Base-by-base conservation (phyloP, 2,329 filamentous ascomycete species). In the Chaetomium olivaceum region DNA sequence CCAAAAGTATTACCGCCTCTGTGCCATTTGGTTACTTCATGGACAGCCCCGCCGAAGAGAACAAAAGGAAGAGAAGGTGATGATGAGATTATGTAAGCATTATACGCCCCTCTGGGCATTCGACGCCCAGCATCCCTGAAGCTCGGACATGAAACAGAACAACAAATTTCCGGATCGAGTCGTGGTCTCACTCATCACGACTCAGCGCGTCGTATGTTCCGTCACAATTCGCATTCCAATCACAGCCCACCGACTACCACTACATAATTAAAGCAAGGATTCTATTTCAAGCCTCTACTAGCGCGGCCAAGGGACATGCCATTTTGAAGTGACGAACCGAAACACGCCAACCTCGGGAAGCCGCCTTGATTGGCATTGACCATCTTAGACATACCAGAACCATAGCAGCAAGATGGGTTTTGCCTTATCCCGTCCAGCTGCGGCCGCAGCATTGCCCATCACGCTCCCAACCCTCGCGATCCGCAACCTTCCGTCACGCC, bases 401-500 rank as follows among this genome's bases (percentile, higher is more conserved):
- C 14, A 6, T 6, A 50, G 27, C 9, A 31, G 23, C 36, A 51
- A 5, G 56, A 68, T 68, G 67, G 67, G 67, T 0, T 59, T 43
- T 19, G 55, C 31, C 21, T 48, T 51, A 19, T 68, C 67, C 16
- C 59, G 59, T 2, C 59, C 67, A 7, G 31, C 43, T 25, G 46
- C 63, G 51, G 65, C 63, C 16, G 50, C 63, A 5, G n/a, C 46
- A 50, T 61, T 57, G n/a, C 64, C 63, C 23, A 55, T 36, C 12
- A 33, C 31, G 31, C 46, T 60, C 55, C 55, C 71, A 69, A 64
- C 64, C 64, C 80, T 97, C 71, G 91, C 85, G 4, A 86, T 97
- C 73, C 92, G 93, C 73, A 97, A 97, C 77, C 81, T 96, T 70
- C 91, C 54, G 82, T 86, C 64, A 88, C 85, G 58, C 83, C 87